Percentiles rank a stretch among this genome's conserved stretches.
These are phyloP conservation scores for Solanum bulbocastanum DNA, from an alignment of 257 asterid species.

Conservation along the genomic window DNA sequence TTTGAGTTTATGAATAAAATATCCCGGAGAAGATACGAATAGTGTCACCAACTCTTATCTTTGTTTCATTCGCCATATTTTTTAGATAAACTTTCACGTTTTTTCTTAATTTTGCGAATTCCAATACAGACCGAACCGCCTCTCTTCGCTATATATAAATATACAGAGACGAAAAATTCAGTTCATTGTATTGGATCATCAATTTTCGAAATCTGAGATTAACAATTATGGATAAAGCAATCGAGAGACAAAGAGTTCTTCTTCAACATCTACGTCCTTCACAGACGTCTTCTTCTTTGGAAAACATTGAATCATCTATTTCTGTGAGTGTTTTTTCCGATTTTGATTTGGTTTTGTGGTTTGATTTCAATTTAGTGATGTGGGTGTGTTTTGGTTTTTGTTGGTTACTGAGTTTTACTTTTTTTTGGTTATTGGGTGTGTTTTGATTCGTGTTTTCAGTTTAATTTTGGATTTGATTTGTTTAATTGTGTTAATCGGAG, in stretches of 20 bases:
- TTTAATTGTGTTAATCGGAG: background rate
- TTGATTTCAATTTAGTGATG: background rate
- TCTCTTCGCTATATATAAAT: background rate
- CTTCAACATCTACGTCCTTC: slow-evolving; percentile 84
- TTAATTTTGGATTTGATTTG: background rate
- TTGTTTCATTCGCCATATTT: background rate
- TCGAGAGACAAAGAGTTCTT: slow-evolving; percentile 67
- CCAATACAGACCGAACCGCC: background rate
- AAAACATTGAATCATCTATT: slow-evolving; percentile 52
- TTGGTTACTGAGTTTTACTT: background rate
- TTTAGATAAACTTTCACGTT: background rate
- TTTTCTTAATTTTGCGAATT: background rate
- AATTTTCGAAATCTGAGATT: background rate
- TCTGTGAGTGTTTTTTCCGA: slow-evolving; percentile 33
- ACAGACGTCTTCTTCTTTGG: slow-evolving; percentile 62
- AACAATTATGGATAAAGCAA: slow-evolving; percentile 57
- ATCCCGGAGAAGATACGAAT: background rate
- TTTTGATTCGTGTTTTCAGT: background rate
- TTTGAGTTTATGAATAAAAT: background rate
- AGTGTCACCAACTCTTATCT: background rate
- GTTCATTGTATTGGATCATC: background rate
- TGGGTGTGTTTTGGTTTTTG: background rate
- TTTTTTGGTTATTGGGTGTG: background rate
- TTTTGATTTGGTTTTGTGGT: background rate
- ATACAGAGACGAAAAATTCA: background rate